Conservation (phyloP, 2,329 filamentous ascomycete genomes). For the Elsinoe arachidis region DNA sequence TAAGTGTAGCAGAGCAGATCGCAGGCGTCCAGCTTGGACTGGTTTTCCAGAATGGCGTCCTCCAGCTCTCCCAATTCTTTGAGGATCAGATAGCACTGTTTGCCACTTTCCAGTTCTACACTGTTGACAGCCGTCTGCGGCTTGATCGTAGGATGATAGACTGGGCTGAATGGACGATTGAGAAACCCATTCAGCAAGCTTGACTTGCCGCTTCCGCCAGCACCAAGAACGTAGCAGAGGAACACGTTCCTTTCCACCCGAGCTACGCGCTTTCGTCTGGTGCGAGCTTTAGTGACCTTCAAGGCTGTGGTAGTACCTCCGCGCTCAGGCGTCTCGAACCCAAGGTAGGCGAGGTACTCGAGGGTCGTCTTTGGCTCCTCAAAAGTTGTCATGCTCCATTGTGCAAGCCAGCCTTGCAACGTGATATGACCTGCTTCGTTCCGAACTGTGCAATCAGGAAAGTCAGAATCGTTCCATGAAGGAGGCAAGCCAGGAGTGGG, state of each 20-base stretch:
- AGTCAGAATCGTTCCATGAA: slow-evolving; percentile 81
- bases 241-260: slow-evolving; percentile 91
- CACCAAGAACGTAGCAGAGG: slow-evolving; percentile 83
- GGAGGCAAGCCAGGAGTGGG: slow-evolving; percentile 82
- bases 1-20: slow-evolving; percentile 94
- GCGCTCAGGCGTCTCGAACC: slow-evolving; percentile 71
- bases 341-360: slow-evolving; percentile 91
- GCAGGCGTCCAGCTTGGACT: slow-evolving; percentile 79
- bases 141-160: slow-evolving; percentile 91
- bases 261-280: slow-evolving; percentile 70
- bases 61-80: slow-evolving; percentile 95
- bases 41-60: slow-evolving; percentile 86
- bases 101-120: slow-evolving; percentile 88
- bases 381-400: slow-evolving; percentile 99
- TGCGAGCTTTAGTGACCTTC: slow-evolving; percentile 86
- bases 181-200: slow-evolving; percentile 85
- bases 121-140: slow-evolving; percentile 90
- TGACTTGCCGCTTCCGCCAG: slow-evolving; percentile 80
- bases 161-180: slow-evolving; percentile 71
- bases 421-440: slow-evolving; percentile 95
- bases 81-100: slow-evolving; percentile 92
- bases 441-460: slow-evolving; percentile 86
- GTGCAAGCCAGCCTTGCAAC: slow-evolving; percentile 92
- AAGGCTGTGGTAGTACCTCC: slow-evolving; percentile 74
- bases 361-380: slow-evolving; percentile 90